These are phyloP conservation scores for Sordariomycetes sp. DNA, from an alignment of 2,329 filamentous ascomycete genomes.

Conservation along the genomic window DNA sequence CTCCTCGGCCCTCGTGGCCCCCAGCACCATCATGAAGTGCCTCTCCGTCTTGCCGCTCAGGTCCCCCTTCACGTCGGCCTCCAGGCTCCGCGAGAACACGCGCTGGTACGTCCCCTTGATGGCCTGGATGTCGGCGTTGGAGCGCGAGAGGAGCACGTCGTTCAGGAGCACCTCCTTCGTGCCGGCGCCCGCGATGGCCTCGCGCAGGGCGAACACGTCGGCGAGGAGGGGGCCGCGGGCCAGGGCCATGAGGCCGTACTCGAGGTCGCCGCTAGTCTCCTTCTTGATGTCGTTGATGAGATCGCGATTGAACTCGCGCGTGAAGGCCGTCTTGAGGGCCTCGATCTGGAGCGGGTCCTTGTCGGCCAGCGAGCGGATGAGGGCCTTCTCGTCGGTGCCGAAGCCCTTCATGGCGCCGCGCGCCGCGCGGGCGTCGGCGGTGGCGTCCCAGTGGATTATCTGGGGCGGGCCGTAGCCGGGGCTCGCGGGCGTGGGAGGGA, in stretches of 20 bases:
- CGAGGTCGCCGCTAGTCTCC: conserved; percentile 67
- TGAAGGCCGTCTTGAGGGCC: conserved; percentile 56
- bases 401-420: conserved; percentile 87
- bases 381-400: conserved; percentile 71
- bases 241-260: conserved; percentile 63
- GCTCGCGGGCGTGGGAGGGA: conserved; percentile 50
- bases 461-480: conserved; percentile 66
- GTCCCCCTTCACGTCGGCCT: conserved; percentile 64
- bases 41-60: conserved; percentile 77
- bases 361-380: conserved; percentile 60
- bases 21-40: conserved; percentile 74
- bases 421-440: conserved; percentile 57
- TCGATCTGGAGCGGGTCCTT: conserved; percentile 73
- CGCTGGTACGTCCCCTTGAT: conserved; percentile 73
- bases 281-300: conserved; percentile 66
- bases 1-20: conserved; percentile 68
- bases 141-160: conserved; percentile 71
- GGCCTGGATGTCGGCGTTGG: conserved; percentile 77
- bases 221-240: conserved; percentile 68
- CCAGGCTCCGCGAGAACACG: conserved; percentile 55
- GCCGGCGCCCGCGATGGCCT: conserved; percentile 67
- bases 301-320: conserved; percentile 52
- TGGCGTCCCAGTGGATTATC: conserved; percentile 58
- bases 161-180: conserved; percentile 83
- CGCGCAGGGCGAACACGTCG: conserved; percentile 60